Conservation (phyloP, 164 flowering plant species). For the Stephania cephalantha region DNA sequence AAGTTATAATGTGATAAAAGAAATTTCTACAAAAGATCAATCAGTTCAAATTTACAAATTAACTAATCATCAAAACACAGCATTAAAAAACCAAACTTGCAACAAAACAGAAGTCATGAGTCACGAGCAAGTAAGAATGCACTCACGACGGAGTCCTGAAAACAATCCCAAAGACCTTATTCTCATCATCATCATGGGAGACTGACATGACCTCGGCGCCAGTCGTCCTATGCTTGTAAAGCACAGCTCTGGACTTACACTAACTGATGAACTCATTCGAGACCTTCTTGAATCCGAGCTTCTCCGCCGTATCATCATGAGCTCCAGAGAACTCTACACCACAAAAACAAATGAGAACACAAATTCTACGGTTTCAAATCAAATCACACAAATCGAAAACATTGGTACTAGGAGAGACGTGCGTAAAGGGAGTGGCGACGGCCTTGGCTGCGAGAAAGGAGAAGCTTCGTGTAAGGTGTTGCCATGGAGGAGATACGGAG, state of each 20-base stretch:
- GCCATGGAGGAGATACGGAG: slow-evolving; percentile 12
- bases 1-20: no score
- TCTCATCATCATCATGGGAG: slow-evolving; percentile 87
- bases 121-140: neutral
- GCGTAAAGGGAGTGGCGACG: slow-evolving; percentile 41
- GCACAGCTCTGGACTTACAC: slow-evolving; percentile 80
- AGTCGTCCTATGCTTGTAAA: slow-evolving; percentile 79
- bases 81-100: neutral
- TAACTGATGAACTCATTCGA: slow-evolving; percentile 78
- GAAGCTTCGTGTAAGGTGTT: slow-evolving; percentile 28
- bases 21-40: no score
- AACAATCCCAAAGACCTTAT: slow-evolving; percentile 92
- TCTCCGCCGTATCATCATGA: slow-evolving; percentile 56
- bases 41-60: no score
- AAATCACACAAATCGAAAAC: neutral
- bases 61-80: neutral
- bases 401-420: slow-evolving; percentile 38
- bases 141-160: slow-evolving; percentile 97
- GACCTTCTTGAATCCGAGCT: slow-evolving; percentile 76
- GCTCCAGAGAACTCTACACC: slow-evolving; percentile 39
- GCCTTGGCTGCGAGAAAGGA: slow-evolving; percentile 54
- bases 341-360: neutral
- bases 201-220: slow-evolving; percentile 93
- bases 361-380: neutral
- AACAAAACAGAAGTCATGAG: neutral